These are phyloP conservation scores for Colletotrichum orchidophilum DNA, from an alignment of 2,329 filamentous ascomycete species.

Conservation along the genomic window DNA sequence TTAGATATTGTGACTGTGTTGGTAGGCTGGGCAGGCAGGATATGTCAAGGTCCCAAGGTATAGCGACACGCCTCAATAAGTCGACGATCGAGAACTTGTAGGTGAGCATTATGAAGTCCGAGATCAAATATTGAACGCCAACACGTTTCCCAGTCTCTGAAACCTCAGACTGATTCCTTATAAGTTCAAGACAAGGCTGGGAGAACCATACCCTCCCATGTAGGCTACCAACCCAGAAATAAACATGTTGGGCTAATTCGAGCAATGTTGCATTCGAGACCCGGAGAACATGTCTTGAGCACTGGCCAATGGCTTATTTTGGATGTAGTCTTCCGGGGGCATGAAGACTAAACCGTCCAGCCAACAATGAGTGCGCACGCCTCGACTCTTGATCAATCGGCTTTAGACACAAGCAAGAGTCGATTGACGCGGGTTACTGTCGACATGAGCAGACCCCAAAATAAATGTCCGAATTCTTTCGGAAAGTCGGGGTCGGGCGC, in stretches of 20 bases:
- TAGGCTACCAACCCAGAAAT: too few relatives aligned
- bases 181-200: neutral
- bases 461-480: slow-evolving; percentile 6
- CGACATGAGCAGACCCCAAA: neutral
- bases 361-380: neutral
- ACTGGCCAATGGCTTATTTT: neutral
- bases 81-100: neutral
- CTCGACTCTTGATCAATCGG: neutral
- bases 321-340: neutral
- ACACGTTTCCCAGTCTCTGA: neutral
- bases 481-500: slow-evolving; percentile 1
- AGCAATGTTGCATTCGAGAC: neutral
- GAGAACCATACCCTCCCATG: neutral
- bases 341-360: neutral
- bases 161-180: neutral
- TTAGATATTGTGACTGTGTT: too few relatives aligned
- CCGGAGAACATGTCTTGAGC: neutral
- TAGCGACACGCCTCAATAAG: neutral
- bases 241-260: neutral
- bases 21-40: neutral
- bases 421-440: neutral
- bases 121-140: neutral
- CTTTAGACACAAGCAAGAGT: neutral
- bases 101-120: neutral
- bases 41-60: neutral